Conservation (phyloP, 129 eudicot genomes). For the Flaveria bidentis region DNA sequence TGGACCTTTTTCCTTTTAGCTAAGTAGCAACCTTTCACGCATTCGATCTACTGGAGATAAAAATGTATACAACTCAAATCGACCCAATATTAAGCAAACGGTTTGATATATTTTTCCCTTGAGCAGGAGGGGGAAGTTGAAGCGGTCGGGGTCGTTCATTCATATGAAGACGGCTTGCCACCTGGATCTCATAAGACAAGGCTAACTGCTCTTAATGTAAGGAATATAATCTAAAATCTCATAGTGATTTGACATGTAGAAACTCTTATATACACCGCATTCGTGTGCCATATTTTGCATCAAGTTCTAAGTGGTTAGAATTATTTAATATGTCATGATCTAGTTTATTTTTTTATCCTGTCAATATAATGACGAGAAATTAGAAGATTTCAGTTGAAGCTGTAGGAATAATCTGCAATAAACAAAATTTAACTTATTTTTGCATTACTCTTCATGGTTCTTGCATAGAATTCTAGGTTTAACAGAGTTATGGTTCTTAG, state of each 20-base stretch:
- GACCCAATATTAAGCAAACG: neutral
- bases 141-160: conserved; percentile 78
- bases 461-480: neutral
- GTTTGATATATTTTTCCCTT: conserved; percentile 1
- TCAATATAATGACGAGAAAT: neutral
- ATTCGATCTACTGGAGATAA: neutral
- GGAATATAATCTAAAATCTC: conserved; percentile 12
- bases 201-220: conserved; percentile 92
- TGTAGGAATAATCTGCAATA: conserved; percentile 1
- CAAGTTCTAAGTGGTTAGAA: conserved; percentile 6
- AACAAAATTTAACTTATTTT: neutral
- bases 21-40: neutral
- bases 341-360: neutral
- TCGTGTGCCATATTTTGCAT: neutral
- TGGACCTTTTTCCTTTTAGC: neutral
- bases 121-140: conserved; percentile 92
- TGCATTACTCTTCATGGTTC: neutral
- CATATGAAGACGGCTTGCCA: conserved; percentile 92
- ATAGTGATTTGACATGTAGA: neutral
- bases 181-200: conserved; percentile 85
- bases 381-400: neutral
- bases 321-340: neutral
- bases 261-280: neutral
- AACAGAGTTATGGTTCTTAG: conserved; percentile 10
- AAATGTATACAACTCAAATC: neutral